A percentile compares a stretch with the other conserved stretches of the same genome.
phyloP scores from a whole-genome alignment of 2,329 filamentous ascomycete species.

The Fusarium sp. region DNA sequence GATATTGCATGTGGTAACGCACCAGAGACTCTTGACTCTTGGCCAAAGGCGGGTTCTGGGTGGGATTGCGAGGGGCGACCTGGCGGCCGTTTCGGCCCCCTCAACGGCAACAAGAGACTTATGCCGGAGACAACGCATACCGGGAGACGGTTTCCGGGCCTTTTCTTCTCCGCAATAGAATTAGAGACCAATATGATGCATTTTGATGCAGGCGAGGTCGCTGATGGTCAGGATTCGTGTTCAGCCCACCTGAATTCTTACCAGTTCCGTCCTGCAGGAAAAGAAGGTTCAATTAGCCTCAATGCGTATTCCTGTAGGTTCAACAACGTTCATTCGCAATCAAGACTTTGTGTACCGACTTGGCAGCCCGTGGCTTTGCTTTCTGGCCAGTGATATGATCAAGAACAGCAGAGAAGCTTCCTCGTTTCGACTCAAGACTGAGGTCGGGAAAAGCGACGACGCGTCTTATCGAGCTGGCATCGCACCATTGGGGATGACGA shows the following conservation, averaged over 20 bases:
- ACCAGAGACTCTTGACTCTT: neutral
- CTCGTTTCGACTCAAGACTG: slow-evolving; percentile 6
- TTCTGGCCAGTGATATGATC: neutral
- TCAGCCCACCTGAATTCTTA: slow-evolving; percentile 11
- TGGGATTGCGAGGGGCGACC: neutral
- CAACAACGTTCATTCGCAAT: slow-evolving; percentile 4
- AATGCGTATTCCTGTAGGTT: slow-evolving; percentile 10
- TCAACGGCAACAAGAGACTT: neutral
- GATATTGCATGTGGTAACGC: neutral
- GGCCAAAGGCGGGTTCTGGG: neutral
- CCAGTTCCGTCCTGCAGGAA: slow-evolving; percentile 19
- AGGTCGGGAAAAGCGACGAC: slow-evolving; percentile 9
- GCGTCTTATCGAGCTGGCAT: slow-evolving; percentile 5
- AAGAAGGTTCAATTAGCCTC: slow-evolving; percentile 1
- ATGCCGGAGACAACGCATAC: neutral
- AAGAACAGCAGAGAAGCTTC: slow-evolving; percentile 1
- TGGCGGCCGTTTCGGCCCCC: neutral
- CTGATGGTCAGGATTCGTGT: slow-evolving; percentile 36
- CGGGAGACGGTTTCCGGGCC: neutral
- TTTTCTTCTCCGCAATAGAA: slow-evolving; percentile 4
- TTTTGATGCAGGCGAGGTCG: slow-evolving; percentile 22
- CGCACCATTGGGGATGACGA: slow-evolving; percentile 10
- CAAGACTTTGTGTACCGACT: slow-evolving; percentile 5
- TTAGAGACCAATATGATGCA: neutral
- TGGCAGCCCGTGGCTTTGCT: slow-evolving; percentile 1